These are phyloP conservation scores for Cladochytrium replicatum DNA, from an alignment of 192 early-diverging fungal species.

Conservation along the genomic window DNA sequence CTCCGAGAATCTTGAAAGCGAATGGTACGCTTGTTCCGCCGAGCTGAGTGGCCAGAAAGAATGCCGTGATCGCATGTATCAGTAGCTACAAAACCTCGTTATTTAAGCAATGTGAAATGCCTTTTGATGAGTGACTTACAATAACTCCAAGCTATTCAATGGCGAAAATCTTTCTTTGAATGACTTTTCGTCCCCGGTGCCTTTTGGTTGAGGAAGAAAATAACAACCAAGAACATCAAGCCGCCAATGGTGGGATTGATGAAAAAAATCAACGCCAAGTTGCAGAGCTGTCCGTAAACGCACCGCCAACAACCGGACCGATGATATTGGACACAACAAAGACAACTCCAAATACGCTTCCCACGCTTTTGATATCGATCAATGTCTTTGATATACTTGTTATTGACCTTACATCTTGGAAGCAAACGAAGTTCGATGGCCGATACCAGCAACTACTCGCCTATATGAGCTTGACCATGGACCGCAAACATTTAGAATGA, in stretches of 20 bases:
- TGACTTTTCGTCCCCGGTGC: slow-evolving; percentile 35
- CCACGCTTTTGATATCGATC: slow-evolving; percentile 55
- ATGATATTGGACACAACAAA: slow-evolving; percentile 68
- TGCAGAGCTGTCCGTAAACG: slow-evolving; percentile 81
- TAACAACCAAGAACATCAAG: slow-evolving; percentile 44
- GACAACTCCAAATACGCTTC: slow-evolving; percentile 64
- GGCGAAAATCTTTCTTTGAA: slow-evolving; percentile 46
- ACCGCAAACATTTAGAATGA: too few species aligned
- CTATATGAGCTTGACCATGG: slow-evolving; percentile 57
- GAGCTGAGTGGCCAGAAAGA: slow-evolving; percentile 60
- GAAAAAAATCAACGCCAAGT: slow-evolving; percentile 58
- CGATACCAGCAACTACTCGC: slow-evolving; percentile 72
- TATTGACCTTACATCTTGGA: slow-evolving; percentile 18
- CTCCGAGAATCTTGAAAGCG: slow-evolving; percentile 49
- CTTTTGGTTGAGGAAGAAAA: slow-evolving; percentile 52
- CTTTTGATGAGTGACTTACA: too few species aligned
- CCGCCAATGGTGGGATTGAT: slow-evolving; percentile 77
- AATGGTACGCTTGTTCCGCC: slow-evolving; percentile 63
- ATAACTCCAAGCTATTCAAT: slow-evolving; percentile 60
- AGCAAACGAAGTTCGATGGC: slow-evolving; percentile 79
- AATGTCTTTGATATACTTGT: too few species aligned
- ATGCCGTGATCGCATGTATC: slow-evolving; percentile 38
- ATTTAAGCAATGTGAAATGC: too few species aligned
- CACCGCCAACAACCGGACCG: slow-evolving; percentile 79
- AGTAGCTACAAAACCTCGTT: too few species aligned